Base-by-base conservation (phyloP, 371 early-diverging fungal genomes). In the Thermomucor indicae-seudaticae region DNA sequence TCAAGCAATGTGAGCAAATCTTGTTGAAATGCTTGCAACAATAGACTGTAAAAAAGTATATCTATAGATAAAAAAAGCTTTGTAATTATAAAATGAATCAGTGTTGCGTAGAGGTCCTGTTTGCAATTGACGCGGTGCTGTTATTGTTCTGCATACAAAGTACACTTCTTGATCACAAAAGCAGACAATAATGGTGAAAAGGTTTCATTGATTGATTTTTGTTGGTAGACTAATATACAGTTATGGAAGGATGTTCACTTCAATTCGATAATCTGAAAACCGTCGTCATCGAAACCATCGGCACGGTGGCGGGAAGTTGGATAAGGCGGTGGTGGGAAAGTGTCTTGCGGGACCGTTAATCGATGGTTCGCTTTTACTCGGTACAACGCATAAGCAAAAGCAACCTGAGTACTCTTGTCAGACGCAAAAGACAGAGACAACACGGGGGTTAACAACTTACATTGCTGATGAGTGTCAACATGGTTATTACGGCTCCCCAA, bases 1-100 rank as follows among this genome's bases (percentile, higher is more conserved):
- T 83, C 6, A 64, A 58, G 11, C 63, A 73, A 58, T 77, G 81
- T 14, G 83, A 83, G 51, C 57, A 65, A 19, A 75, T 75, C 12
- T 49, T 83, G 23, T 42, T 54, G 14, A 29, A 54, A 11, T 54
- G 54, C 28, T 34, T 54, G 8, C 25, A 46, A 25, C 16, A 54
- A 24, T 44, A 37, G 37, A 3, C 19, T n/a, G n/a, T n/a, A n/a
- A n/a, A n/a, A n/a, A n/a, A n/a, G n/a, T n/a, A n/a, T n/a, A n/a
- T n/a, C n/a, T n/a, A n/a, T n/a, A n/a, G n/a, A n/a, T n/a, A n/a
- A n/a, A n/a, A n/a, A n/a, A n/a, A n/a, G n/a, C n/a, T n/a, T n/a
- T n/a, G n/a, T n/a, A n/a, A n/a, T n/a, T n/a, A n/a, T n/a, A n/a
- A n/a, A n/a, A n/a, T n/a, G n/a, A n/a, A n/a, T n/a, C n/a, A n/a